Percentiles rank a stretch among this genome's conserved stretches.
Conservation (phyloP, 257 asterid genomes). For the Nicotiana benthamiana region DNA sequence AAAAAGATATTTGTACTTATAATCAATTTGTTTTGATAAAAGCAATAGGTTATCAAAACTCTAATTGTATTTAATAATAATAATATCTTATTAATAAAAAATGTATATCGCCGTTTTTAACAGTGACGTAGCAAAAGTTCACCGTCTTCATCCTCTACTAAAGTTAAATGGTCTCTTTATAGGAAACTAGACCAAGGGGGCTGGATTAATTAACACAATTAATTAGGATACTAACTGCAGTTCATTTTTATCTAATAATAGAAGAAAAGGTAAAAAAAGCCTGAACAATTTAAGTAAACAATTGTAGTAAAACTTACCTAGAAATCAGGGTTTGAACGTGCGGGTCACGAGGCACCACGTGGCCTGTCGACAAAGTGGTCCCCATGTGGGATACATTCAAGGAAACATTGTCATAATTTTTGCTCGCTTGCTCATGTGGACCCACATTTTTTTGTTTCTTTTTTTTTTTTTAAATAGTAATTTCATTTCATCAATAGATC, state of each 20-base stretch:
- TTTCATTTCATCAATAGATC: too few species aligned
- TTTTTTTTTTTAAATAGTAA: not conserved
- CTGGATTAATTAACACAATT: not conserved
- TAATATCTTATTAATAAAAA: too few species aligned
- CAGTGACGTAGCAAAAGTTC: too few species aligned
- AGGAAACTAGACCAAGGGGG: not conserved
- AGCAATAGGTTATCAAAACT: too few species aligned
- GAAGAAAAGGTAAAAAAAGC: not conserved
- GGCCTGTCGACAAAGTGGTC: not conserved
- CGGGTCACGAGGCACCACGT: slow-evolving; percentile 16
- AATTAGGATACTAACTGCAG: not conserved
- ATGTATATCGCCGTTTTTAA: too few species aligned
- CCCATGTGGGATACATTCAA: slow-evolving; percentile 1
- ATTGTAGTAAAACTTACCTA: not conserved
- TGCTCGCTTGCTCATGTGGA: not conserved
- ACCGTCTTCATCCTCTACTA: too few species aligned
- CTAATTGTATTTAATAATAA: too few species aligned
- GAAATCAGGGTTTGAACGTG: slow-evolving; percentile 18
- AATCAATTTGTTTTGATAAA: too few species aligned
- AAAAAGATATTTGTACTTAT: too few species aligned
- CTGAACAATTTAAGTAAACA: not conserved
- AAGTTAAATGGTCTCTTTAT: not conserved
- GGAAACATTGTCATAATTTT: not conserved
- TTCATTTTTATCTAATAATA: not conserved
- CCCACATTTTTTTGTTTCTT: not conserved